Evolutionary conservation across 768 basidiomycete species (phyloP), one percentile per base, ranked within the genome.

Genomic region (Mycena latifolia): DNA sequence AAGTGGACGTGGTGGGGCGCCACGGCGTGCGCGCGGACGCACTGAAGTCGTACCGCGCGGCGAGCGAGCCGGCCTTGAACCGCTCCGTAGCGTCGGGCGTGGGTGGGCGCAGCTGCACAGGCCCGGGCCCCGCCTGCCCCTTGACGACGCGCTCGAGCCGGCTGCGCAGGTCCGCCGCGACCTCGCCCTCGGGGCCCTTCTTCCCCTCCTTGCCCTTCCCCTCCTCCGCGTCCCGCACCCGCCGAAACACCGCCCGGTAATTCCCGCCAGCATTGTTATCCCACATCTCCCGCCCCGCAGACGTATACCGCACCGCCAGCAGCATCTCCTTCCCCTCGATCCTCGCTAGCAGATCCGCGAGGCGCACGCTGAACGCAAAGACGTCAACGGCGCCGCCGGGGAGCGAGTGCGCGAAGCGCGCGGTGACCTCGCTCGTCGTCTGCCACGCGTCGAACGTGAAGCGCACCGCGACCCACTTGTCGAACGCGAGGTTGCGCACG

Each of bases 371-470:
- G 77, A 96, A 97, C 25, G 81, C 75, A 79, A 97, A 97, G 22
- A 92, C 82, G 74, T 96, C 95, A 75, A 86, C 85, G 24, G 81
- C 66, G 27, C 70, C 73, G 37, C 82, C 75, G 61, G 86, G 84
- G 20, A 87, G 66, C 5, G 83, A 78, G 55, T 82, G 80, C 22
- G 79, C 77, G 75, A 93, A 91, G 54, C 86, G 88, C 27, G 90
- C 96, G 0, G 90, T 87, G 63, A 98, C 93, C 77, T 99, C 97
- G 77, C 91, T 93, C 63, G 94, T 96, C 51, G 97, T 99, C 77
- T 95, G 94, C 97, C 97, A 99, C 70, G 83, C 85, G 75, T 99
- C 97, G 71, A 96, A 86, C 1, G 97, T 98, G 78, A 98, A 99
- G 29, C 97, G 88, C 27, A 95, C 88, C 10, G 89, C 92, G 56